Evolutionary conservation across 495 filamentous ascomycete genomes (phyloP).

Genomic region (Cercophora newfieldiana): DNA sequence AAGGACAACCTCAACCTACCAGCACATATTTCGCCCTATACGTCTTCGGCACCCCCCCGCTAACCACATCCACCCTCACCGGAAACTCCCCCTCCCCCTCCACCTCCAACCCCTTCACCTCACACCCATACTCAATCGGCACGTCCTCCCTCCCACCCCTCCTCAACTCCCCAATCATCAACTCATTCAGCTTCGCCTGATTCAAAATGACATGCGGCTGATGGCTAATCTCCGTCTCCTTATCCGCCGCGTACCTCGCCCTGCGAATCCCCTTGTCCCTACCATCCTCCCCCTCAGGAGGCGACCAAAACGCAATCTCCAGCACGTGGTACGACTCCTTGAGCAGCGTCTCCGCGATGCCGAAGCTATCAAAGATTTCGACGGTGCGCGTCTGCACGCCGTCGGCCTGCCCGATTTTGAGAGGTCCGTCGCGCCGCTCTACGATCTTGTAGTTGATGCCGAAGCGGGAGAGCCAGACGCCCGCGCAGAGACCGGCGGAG

Average conservation of each 20-base stretch:
- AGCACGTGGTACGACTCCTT: slow-evolving; percentile 69
- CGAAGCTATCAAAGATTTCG: slow-evolving; percentile 79
- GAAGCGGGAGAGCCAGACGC: slow-evolving; percentile 64
- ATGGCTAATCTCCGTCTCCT: slow-evolving; percentile 63
- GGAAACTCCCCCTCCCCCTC: slow-evolving; percentile 38
- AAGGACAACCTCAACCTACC: slow-evolving; percentile 46
- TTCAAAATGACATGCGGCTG: slow-evolving; percentile 75
- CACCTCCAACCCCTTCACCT: slow-evolving; percentile 56
- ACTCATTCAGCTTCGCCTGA: slow-evolving; percentile 69
- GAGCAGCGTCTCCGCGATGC: slow-evolving; percentile 68
- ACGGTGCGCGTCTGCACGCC: slow-evolving; percentile 78
- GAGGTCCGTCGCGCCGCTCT: slow-evolving; percentile 60
- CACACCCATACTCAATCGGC: slow-evolving; percentile 61
- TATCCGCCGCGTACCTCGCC: slow-evolving; percentile 59
- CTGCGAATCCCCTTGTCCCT: slow-evolving; percentile 43
- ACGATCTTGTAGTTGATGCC: slow-evolving; percentile 63
- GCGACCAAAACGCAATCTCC: slow-evolving; percentile 66
- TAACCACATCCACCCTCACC: slow-evolving; percentile 54
- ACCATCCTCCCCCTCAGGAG: slow-evolving; percentile 12
- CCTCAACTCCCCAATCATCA: slow-evolving; percentile 57
- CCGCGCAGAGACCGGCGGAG: slow-evolving; percentile 69
- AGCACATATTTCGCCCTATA: slow-evolving; percentile 69
- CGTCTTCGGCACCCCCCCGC: slow-evolving; percentile 51
- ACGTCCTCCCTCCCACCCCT: slow-evolving; percentile 39
- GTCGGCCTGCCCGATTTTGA: slow-evolving; percentile 74